Percentiles rank a stretch among this genome's conserved stretches.
phyloP scores from a whole-genome alignment of 352 stramenopile species.

The Plasmopara viticola region DNA sequence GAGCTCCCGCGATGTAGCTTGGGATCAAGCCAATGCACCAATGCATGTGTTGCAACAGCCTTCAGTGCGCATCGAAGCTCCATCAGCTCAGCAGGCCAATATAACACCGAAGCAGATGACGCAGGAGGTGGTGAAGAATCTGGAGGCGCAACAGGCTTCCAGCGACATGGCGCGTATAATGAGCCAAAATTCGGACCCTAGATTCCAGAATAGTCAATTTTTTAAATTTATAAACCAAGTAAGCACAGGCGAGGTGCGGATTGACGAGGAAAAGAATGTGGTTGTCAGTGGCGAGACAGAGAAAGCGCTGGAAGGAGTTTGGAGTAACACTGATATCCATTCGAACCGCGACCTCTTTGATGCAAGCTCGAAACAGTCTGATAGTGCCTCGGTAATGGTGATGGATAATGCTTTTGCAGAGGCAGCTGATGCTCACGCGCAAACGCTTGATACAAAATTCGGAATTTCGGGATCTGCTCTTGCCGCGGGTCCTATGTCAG shows the following conservation, averaged over 20 bases:
- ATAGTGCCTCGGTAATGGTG: conserved; percentile 16
- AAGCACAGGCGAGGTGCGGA: conserved; percentile 56
- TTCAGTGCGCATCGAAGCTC: conserved; percentile 16
- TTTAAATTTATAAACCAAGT: conserved; percentile 84
- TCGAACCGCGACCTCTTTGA: conserved; percentile 63
- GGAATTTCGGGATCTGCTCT: conserved; percentile 22
- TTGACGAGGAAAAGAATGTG: conserved; percentile 75
- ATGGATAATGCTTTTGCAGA: conserved; percentile 59
- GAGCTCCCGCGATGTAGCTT: conserved; percentile 54
- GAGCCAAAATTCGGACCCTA: conserved; percentile 69
- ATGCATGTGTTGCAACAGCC: conserved; percentile 36
- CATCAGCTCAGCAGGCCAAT: conserved; percentile 17
- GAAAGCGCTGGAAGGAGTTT: conserved; percentile 59
- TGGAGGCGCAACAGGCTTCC: conserved; percentile 48
- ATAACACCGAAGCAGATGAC: conserved; percentile 19
- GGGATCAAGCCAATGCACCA: conserved; percentile 49
- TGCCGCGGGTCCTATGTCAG: conserved; percentile 32
- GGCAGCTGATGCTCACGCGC: conserved; percentile 16
- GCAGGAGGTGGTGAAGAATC: conserved; percentile 23
- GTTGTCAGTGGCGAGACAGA: conserved; percentile 41
- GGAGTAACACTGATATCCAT: conserved; percentile 44
- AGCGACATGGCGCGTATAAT: conserved; percentile 70
- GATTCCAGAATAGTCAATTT: conserved; percentile 85
- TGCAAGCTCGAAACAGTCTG: conserved; percentile 40
- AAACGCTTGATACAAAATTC: conserved; percentile 39